Conservation (phyloP, 2,329 filamentous ascomycete genomes). For the Penicillium sp. region DNA sequence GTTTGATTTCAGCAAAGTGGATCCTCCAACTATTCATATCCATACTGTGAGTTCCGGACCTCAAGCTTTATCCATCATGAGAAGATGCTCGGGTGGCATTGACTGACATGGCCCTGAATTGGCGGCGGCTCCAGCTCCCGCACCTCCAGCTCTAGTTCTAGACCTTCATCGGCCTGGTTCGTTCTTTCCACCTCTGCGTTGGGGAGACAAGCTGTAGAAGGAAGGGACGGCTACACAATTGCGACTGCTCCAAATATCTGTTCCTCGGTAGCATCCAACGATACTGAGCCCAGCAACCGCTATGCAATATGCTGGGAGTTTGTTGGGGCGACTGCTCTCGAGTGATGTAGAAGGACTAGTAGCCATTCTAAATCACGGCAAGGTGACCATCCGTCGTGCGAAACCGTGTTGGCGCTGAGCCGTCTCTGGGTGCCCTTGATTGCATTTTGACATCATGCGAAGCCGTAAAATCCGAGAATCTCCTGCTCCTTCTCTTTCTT, state of each 20-base stretch:
- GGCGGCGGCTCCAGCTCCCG: constrained; percentile 17
- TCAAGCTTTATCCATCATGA: not conserved
- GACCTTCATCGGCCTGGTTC: constrained; percentile 33
- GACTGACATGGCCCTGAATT: constrained; percentile 21
- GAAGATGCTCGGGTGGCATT: not conserved
- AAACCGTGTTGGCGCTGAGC: not conserved
- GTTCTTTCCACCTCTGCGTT: constrained; percentile 36
- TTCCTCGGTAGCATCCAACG: constrained; percentile 9
- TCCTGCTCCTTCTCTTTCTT: not conserved
- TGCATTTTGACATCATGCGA: constrained; percentile 2
- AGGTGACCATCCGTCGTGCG: not conserved
- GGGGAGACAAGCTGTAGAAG: constrained; percentile 40
- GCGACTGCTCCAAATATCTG: constrained; percentile 15
- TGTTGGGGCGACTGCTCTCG: constrained; percentile 32
- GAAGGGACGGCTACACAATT: constrained; percentile 43
- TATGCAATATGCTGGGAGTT: constrained; percentile 44
- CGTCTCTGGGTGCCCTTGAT: not conserved
- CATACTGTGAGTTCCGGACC: constrained; percentile 36
- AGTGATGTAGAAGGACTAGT: constrained; percentile 7
- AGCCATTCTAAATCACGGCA: not conserved
- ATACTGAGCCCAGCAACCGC: constrained; percentile 4
- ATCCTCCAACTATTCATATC: constrained; percentile 38
- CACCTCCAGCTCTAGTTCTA: constrained; percentile 6
- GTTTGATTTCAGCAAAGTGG: constrained; percentile 44
- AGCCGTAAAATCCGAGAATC: not conserved